Percentiles rank a stretch among this genome's conserved stretches.
Evolutionary conservation across 768 basidiomycete genomes (phyloP).

Genomic region (Naganishia kalamii): DNA sequence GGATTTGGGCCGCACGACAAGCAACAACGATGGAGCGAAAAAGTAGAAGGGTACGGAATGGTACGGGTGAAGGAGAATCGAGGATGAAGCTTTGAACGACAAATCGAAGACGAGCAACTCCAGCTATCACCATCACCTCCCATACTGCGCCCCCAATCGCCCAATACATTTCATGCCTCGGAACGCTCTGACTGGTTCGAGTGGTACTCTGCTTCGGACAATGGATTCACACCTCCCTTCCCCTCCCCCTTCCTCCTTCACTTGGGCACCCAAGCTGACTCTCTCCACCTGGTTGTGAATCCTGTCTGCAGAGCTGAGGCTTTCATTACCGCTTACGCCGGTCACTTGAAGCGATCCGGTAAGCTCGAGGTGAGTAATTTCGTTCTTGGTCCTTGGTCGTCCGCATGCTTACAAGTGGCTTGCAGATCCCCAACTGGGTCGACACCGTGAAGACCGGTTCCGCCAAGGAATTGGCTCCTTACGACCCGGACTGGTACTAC

Average conservation of each 20-base stretch:
- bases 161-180: slow-evolving; percentile 17
- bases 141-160: not conserved
- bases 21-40: not conserved
- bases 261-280: slow-evolving; percentile 13
- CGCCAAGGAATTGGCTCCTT: slow-evolving; percentile 96
- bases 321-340: slow-evolving; percentile 89
- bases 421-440: slow-evolving; percentile 23
- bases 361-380: slow-evolving; percentile 66
- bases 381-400: not conserved
- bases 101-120: too few species aligned
- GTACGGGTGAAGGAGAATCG: too few species aligned
- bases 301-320: slow-evolving; percentile 65
- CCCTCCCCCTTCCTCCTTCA: not conserved
- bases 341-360: slow-evolving; percentile 94
- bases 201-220: slow-evolving; percentile 10
- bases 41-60: not conserved
- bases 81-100: too few species aligned
- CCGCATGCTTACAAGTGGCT: not conserved
- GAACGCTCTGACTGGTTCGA: slow-evolving; percentile 4
- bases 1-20: not conserved
- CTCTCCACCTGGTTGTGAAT: not conserved
- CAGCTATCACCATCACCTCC: not conserved
- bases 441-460: slow-evolving; percentile 83
- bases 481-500: slow-evolving; percentile 99
- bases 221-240: slow-evolving; percentile 16